Conservation (phyloP, 768 basidiomycete genomes). For the Amanita phalloides region DNA sequence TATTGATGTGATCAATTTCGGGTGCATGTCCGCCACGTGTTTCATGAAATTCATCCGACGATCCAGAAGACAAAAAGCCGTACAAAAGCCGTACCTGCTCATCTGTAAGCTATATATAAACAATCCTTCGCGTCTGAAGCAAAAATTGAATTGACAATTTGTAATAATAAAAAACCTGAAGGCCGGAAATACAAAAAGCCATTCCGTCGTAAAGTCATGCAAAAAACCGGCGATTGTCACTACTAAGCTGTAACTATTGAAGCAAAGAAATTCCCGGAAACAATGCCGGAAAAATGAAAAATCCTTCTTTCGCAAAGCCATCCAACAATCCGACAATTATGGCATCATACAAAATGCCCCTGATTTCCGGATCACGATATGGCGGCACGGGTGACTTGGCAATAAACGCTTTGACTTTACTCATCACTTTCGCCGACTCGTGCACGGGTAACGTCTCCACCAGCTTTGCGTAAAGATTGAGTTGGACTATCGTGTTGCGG, state of each 20-base stretch:
- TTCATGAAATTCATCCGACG: not conserved
- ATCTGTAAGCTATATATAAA: no score
- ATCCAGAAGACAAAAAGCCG: no score
- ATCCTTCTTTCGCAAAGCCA: slow-evolving; percentile 12
- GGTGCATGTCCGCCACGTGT: not conserved
- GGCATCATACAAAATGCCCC: slow-evolving; percentile 15
- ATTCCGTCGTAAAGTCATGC: no score
- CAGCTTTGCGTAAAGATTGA: slow-evolving; percentile 5
- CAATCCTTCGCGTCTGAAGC: no score
- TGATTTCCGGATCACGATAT: slow-evolving; percentile 11
- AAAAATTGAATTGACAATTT: no score
- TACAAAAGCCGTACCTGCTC: no score
- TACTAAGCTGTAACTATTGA: no score
- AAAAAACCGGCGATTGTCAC: no score
- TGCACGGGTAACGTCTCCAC: slow-evolving; percentile 9
- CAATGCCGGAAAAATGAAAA: slow-evolving; percentile 9
- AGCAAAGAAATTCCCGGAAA: not conserved
- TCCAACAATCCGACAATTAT: slow-evolving; percentile 15
- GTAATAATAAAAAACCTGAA: no score
- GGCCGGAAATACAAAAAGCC: no score
- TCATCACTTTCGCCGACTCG: slow-evolving; percentile 16
- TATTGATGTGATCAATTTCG: not conserved
- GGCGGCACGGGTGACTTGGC: slow-evolving; percentile 6
- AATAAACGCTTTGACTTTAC: slow-evolving; percentile 9
- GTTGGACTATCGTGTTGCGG: no score